Base-by-base conservation (phyloP, 1,284 basidiomycete species). In the Hemileia vastatrix region DNA sequence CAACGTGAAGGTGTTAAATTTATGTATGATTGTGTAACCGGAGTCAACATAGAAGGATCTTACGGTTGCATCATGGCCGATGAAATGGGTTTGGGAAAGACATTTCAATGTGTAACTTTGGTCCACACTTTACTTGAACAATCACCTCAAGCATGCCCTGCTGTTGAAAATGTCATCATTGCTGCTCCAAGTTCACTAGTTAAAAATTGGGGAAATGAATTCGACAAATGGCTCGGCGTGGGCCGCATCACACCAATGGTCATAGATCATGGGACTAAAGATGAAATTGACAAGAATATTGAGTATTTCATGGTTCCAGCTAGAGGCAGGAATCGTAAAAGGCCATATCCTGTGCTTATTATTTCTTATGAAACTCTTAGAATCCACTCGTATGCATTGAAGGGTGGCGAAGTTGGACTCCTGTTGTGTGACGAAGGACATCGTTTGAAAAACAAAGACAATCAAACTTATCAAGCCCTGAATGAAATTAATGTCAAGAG, bases 401-500 rank as follows among this genome's bases (percentile, higher is more conserved):
- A 84, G 1, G 83, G 81, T 65, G 88, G 88, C 65, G 84, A 82
- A 54, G 90, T 99, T 67, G 95, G 88, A 4, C 79, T 99, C 1
- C 86, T 99, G 65, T 82, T 99, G 31, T 97, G 94, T 70, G 95
- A 99, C 72, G 95, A 99, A 81, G 91, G 93, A 1, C 95, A 99
- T 76, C 82, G 94, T 23, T 80, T 99, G 40, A 98, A 97, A 73
- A 92, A 91, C 13, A 86, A 88, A 2, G 86, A 84, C 65, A 92
- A 88, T 71, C 95, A 97, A 79, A 96, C 92, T 0, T 88, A 87
- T 0, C 82, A 88, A 65, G 81, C 83, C 11, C 78, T 99, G 43
- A 80, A 79, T 57, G 90, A 88, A 1, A 81, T 62, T 9, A 55
- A 62, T 27, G 55, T 53, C 18, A 47, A 49, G n/a, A 52, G 59